Base-by-base conservation (phyloP, 164 flowering plant genomes). In the Nymphaea colorata region DNA sequence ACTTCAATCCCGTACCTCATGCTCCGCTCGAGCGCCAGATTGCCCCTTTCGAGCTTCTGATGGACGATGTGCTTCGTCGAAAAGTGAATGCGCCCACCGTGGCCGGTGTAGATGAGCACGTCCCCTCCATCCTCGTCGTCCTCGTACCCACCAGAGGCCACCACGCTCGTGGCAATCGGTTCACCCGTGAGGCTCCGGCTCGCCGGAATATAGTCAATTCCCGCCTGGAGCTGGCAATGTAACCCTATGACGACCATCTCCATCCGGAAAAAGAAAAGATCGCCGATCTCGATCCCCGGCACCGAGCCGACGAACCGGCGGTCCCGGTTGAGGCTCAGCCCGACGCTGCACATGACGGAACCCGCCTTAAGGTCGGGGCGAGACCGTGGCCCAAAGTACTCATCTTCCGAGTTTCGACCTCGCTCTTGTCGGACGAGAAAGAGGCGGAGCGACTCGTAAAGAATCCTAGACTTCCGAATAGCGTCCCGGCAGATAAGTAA, bases 81-180 rank as follows among this genome's bases (percentile, higher is more conserved):
- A 5, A 73, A 55, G 74, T 82, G 81, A 43, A 83, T 83, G 45
- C 83, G 88, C 41, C 96, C 97, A 15, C 97, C 97, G 18, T 91
- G 97, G 4, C 97, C 97, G 2, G 96, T 85, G 66, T 91, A 91
- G 8, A 87, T 78, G 0, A 91, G 68, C 65, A 82, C 81, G 61
- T 89, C 93, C 0, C 96, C 97, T 0, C 75, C 72, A 63, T 91
- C 97, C 65, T 86, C 90, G 45, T 91, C 95, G 44, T 91, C 93
- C 73, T 91, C 97, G 42, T 91, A 91, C 41, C 97, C 97, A 44
- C 98, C 98, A 0, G 98, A 93, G 41, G 87, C 93, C 5, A 93
- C 84, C 4, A 93, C 70, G 67, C 96, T 93, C 3, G 98, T 93
- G 0, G 98, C 98, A 64, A 93, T 82, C 0, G 98, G 86, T 67